Conservation (phyloP, 495 filamentous ascomycete genomes). For the Ascobolus immersus region DNA sequence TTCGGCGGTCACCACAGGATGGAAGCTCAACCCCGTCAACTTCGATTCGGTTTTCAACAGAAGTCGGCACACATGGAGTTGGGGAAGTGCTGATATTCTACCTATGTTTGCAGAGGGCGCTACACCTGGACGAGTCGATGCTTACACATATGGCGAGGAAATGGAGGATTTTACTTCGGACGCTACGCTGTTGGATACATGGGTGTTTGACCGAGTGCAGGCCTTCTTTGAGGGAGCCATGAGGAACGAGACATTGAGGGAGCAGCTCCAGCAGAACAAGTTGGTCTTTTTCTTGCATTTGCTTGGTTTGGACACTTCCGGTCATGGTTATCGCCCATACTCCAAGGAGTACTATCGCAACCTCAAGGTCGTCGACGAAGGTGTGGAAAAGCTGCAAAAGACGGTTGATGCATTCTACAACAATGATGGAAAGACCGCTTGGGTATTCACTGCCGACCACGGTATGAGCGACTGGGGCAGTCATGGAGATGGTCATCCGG, state of each 20-base stretch:
- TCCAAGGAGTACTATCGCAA: slow-evolving; percentile 88
- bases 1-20: slow-evolving; percentile 86
- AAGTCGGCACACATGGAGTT: slow-evolving; percentile 92
- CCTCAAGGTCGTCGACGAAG: slow-evolving; percentile 79
- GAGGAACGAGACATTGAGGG: slow-evolving; percentile 47
- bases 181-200: slow-evolving; percentile 57
- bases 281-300: slow-evolving; percentile 91
- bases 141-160: slow-evolving; percentile 57
- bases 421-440: slow-evolving; percentile 68
- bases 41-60: slow-evolving; percentile 98
- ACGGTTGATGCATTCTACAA: slow-evolving; percentile 70
- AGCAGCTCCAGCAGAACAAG: slow-evolving; percentile 54
- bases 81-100: slow-evolving; percentile 94
- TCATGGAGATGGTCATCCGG: slow-evolving; percentile 90
- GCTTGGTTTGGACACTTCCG: slow-evolving; percentile 82
- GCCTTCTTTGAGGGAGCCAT: slow-evolving; percentile 57
- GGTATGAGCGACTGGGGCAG: slow-evolving; percentile 98
- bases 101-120: slow-evolving; percentile 94
- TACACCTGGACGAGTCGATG: slow-evolving; percentile 53
- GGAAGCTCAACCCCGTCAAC: slow-evolving; percentile 95
- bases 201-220: slow-evolving; percentile 90
- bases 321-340: slow-evolving; percentile 71
- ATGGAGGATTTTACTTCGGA: slow-evolving; percentile 74
- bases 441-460: slow-evolving; percentile 92
- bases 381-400: slow-evolving; percentile 55